Conservation (phyloP, 2,329 filamentous ascomycete genomes). For the Ophiosphaerella korrae region DNA sequence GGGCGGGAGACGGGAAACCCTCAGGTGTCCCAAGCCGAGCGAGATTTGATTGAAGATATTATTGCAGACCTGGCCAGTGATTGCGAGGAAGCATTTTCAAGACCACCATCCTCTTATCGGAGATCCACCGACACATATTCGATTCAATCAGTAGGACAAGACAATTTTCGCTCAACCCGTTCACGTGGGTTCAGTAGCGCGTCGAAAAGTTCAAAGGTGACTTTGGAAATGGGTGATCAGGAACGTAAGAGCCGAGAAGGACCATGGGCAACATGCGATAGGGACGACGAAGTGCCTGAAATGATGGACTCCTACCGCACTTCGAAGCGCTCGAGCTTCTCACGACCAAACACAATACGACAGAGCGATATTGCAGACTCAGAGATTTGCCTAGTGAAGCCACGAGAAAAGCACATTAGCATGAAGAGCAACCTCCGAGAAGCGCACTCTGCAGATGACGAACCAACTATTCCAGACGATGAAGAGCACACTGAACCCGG, state of each 20-base stretch:
- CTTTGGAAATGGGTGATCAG: conserved; percentile 12
- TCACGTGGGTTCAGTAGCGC: conserved; percentile 7
- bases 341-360: conserved; percentile 7
- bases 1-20: background rate
- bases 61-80: conserved; percentile 23
- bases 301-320: conserved; percentile 13
- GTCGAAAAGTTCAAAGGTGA: conserved; percentile 8
- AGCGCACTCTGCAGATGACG: conserved; percentile 9
- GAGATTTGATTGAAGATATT: conserved; percentile 19
- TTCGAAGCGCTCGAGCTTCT: conserved; percentile 16
- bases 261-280: background rate
- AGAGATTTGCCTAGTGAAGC: conserved; percentile 9
- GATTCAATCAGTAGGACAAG: conserved; percentile 3
- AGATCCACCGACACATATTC: conserved; percentile 10
- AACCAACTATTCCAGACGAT: background rate
- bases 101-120: conserved; percentile 11
- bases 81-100: conserved; percentile 18
- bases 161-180: conserved; percentile 11
- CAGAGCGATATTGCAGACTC: conserved; percentile 14
- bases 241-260: background rate
- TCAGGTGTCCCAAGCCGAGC: conserved; percentile 3
- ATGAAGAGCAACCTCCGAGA: conserved; percentile 17
- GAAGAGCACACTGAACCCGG: background rate
- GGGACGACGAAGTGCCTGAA: conserved; percentile 10
- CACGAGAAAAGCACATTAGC: conserved; percentile 10